Evolutionary conservation across 805 yeast species (phyloP), one percentile per base, ranked within the genome.

Genomic region (Yueomyces sp.): DNA sequence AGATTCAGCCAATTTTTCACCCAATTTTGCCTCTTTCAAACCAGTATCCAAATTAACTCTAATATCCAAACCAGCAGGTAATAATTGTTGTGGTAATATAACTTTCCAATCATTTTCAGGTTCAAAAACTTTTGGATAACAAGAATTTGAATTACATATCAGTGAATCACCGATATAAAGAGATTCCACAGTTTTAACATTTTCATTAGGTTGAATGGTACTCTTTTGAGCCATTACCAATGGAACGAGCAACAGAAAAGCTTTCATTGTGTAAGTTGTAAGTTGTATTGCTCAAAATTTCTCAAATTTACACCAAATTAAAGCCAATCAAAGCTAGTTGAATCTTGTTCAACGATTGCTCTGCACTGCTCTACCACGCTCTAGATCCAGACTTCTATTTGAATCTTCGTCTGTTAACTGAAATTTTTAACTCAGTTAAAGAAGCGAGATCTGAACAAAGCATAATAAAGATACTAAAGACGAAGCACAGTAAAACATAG

Each of bases 1-100:
- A 7, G n/a, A 5, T 34, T 34, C 37, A 7, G 37, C 26, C 34
- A 8, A 8, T n/a, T 34, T 34, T 9, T 34, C 37, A 7, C 6
- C 6, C n/a, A 81, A 47, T 50, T 77, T 82, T 1, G 95, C 96
- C 59, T 81, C 83, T 52, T 72, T 76, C 29, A 64, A 60, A 26
- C 81, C 79, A 0, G 87, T 78, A n/a, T 80, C 85, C 45, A 87
- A 62, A 57, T 85, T 80, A 51, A 88, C 53, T 49, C 85, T 69
- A 9, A 87, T 76, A 59, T 84, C 88, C 31, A 58, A 44, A 11
- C 96, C 97, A 5, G 74, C 74, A 0, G 96, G 95, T 3, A 88
- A 69, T 5, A 73, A 69, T 54, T 85, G 95, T n/a, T 79, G 86
- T 40, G 74, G 79, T 50, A 64, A 68, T 4, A 88, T 73, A 2